Conservation (phyloP, 768 basidiomycete genomes). For the Hydnum rufescens region DNA sequence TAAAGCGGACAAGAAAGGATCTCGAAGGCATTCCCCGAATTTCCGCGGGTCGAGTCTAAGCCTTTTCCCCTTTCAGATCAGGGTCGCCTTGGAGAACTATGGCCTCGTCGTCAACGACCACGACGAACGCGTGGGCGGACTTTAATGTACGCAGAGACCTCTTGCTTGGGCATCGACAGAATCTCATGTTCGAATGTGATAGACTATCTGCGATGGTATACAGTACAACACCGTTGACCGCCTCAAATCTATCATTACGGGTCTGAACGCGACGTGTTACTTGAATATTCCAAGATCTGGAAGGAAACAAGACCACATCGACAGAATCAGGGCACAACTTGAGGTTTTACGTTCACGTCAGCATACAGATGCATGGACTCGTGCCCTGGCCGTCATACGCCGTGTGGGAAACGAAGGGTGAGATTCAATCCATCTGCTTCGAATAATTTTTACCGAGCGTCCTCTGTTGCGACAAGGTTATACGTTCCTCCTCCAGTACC, state of each 20-base stretch:
- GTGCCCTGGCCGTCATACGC: neutral
- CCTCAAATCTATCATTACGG: slow-evolving; percentile 61
- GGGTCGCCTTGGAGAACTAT: no score
- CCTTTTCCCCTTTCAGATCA: no score
- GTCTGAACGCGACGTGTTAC: slow-evolving; percentile 60
- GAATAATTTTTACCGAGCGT: neutral
- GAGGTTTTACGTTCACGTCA: slow-evolving; percentile 16
- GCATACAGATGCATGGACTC: neutral
- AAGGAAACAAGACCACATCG: slow-evolving; percentile 75
- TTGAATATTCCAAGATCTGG: slow-evolving; percentile 52
- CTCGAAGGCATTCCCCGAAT: no score
- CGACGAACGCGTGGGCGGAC: no score
- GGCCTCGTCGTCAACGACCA: no score
- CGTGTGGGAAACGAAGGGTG: neutral
- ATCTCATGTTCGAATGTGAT: slow-evolving; percentile 12
- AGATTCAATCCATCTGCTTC: neutral
- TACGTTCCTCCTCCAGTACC: neutral
- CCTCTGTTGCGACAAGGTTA: slow-evolving; percentile 3
- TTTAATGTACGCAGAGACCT: slow-evolving; percentile 8
- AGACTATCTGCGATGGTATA: slow-evolving; percentile 53
- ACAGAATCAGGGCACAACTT: slow-evolving; percentile 41
- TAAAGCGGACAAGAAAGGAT: no score
- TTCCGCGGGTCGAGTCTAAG: no score
- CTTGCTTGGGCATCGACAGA: no score
- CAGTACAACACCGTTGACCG: slow-evolving; percentile 67